phyloP scores from a whole-genome alignment of 2,329 filamentous ascomycete species.

The Hortaea werneckii region DNA sequence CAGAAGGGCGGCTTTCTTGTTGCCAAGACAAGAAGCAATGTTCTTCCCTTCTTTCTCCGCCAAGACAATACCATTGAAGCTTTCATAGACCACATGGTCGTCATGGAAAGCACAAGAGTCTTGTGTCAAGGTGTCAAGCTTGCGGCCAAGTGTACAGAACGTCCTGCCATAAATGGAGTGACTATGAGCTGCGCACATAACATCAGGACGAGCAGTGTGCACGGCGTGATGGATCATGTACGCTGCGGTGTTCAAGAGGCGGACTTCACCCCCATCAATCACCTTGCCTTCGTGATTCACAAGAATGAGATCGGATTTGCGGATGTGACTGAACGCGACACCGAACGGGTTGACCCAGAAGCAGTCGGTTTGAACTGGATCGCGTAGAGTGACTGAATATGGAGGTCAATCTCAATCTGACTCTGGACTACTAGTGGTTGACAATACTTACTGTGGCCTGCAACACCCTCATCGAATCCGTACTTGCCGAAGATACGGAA shows the following conservation, averaged over 20 bases:
- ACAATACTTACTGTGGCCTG: constrained; percentile 30
- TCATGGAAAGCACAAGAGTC: constrained; percentile 34
- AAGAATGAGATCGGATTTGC: constrained; percentile 36
- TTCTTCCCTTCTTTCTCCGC: constrained; percentile 34
- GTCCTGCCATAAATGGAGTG: constrained; percentile 37
- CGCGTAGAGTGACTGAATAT: background rate
- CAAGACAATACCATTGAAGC: constrained; percentile 39
- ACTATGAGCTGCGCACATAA: constrained; percentile 35
- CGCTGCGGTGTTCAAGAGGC: constrained; percentile 34
- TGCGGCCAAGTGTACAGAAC: constrained; percentile 33
- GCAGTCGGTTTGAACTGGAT: constrained; percentile 19
- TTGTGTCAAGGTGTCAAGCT: constrained; percentile 37
- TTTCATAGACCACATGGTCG: constrained; percentile 31
- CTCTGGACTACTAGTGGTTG: too few relatives aligned
- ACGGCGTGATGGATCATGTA: constrained; percentile 38
- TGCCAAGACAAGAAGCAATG: constrained; percentile 32
- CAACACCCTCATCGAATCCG: constrained; percentile 31
- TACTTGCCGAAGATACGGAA: constrained; percentile 35
- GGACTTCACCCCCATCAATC: constrained; percentile 30
- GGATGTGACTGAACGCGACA: constrained; percentile 33
- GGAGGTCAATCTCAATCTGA: constrained; percentile 1
- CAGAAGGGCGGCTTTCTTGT: constrained; percentile 33
- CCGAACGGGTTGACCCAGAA: constrained; percentile 35
- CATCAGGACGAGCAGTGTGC: constrained; percentile 33
- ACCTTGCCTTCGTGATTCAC: constrained; percentile 35